These are phyloP conservation scores for Fusarium sterilihyphosum DNA, from an alignment of 2,329 filamentous ascomycete species.

Conservation along the genomic window DNA sequence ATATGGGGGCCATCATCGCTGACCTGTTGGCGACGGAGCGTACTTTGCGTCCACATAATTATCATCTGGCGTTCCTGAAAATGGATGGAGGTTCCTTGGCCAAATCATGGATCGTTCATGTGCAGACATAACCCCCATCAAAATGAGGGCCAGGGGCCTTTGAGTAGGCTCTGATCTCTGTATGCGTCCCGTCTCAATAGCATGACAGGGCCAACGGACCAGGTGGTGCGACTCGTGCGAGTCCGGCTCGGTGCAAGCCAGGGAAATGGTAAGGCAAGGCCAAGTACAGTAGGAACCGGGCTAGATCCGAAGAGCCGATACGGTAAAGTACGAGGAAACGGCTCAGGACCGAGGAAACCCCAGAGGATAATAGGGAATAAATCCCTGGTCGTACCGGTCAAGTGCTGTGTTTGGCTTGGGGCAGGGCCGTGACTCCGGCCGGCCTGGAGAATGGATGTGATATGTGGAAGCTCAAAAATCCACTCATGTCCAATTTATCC, in stretches of 20 bases:
- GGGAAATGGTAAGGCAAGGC: constrained; percentile 26
- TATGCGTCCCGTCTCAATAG: background rate
- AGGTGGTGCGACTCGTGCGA: constrained; percentile 40
- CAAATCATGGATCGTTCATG: background rate
- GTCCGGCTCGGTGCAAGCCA: constrained; percentile 34
- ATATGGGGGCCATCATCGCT: background rate
- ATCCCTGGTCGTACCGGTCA: constrained; percentile 29
- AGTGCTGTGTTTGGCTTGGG: constrained; percentile 15
- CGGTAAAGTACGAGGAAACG: constrained; percentile 30
- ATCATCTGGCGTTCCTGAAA: background rate
- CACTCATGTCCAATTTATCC: constrained; percentile 27
- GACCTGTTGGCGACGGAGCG: background rate
- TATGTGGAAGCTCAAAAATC: constrained; percentile 26
- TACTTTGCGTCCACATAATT: background rate
- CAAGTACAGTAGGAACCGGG: constrained; percentile 20
- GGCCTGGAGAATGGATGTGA: constrained; percentile 31
- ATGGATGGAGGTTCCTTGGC: background rate
- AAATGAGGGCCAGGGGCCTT: background rate
- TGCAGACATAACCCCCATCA: background rate
- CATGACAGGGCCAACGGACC: constrained; percentile 20
- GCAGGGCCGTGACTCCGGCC: constrained; percentile 37
- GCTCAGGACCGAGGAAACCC: constrained; percentile 12
- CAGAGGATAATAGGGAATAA: constrained; percentile 23
- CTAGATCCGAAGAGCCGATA: constrained; percentile 39
- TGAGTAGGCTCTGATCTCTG: background rate